Base-by-base conservation (phyloP, 225 moss, liverwort and hornwort species). In the Pseudoscleropodium purum region DNA sequence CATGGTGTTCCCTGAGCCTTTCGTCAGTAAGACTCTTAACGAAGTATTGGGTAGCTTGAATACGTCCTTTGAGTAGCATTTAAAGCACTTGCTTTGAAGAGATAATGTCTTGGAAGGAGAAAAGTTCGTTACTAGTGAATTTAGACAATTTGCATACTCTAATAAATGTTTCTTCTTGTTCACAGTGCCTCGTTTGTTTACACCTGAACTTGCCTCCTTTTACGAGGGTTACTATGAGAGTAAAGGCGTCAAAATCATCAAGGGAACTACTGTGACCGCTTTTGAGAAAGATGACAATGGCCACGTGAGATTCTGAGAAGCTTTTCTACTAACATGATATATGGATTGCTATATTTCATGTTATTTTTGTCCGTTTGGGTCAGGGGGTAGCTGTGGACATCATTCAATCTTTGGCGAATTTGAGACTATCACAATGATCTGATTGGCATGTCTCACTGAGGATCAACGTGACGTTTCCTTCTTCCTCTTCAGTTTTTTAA, bases 1-100 rank as follows among this genome's bases (percentile, higher is more conserved):
- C 79, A 95, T 94, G 94, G 94, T 94, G 75, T 94, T 91, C 77
- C 94, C 94, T 37, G 94, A 94, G 81, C 94, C 94, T 78, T 91
- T 36, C 81, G 75, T 91, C 87, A 90, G 91, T 89, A 87, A 88
- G 82, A 24, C 15, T 31, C 66, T 75, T 13, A 77, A 82, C 45
- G 36, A 62, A 62, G 70, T 66, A 18, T 61, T 52, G 91, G 30
- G 16, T 36, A 66, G 59, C 18, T 72, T 45, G 36, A 68, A 24
- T 52, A 69, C 62, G 27, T 57, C 37, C 65, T 91, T 51, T 87
- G n/a, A 57, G 47, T 75, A 75, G 36, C 60, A 60, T 60, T 61
- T 95, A 41, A 81, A 81, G 26, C 75, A 60, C 41, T 47, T 64
- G 41, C n/a, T 33, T 82, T 26, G 54, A 62, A 76, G 70, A 83